A percentile compares a stretch with the other conserved stretches of the same genome.
Conservation (phyloP, 2,329 filamentous ascomycete species). For the Paracoccidioides lutzii region DNA sequence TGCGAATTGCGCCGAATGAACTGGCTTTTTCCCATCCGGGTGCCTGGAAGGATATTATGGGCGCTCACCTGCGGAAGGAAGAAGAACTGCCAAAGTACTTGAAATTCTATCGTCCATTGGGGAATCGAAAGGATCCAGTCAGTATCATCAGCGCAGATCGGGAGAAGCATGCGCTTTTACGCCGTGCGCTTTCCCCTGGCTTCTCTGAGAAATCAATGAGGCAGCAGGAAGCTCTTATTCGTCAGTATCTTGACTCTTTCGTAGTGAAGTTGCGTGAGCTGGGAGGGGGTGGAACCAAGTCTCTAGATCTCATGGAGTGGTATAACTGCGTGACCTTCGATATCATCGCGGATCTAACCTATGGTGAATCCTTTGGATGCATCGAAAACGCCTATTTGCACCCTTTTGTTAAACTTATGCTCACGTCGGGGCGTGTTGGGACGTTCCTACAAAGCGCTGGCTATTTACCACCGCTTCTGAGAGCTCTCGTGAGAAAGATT, state of each 20-base stretch:
- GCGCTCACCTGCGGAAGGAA: constrained; percentile 7
- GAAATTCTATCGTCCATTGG: constrained; percentile 10
- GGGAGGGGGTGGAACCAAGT: constrained; percentile 4
- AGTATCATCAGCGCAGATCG: constrained; percentile 11
- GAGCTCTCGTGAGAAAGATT: constrained; percentile 8
- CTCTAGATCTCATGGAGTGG: constrained; percentile 18
- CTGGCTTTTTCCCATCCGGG: constrained; percentile 15
- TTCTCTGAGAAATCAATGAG: constrained; percentile 30
- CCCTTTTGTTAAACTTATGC: constrained; percentile 17
- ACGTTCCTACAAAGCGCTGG: background rate
- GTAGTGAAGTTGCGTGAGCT: constrained; percentile 17
- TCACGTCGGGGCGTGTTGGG: constrained; percentile 9
- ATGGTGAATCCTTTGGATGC: constrained; percentile 21
- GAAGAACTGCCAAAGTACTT: constrained; percentile 15
- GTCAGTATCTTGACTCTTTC: constrained; percentile 21
- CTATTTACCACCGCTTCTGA: constrained; percentile 9
- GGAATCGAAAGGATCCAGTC: background rate
- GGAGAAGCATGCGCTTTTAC: constrained; percentile 16
- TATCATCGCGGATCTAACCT: constrained; percentile 21
- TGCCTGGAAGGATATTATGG: constrained; percentile 21
- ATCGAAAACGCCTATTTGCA: constrained; percentile 16
- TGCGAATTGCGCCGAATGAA: constrained; percentile 20
- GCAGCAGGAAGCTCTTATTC: constrained; percentile 25
- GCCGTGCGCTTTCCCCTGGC: constrained; percentile 22
- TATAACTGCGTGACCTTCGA: constrained; percentile 24